Base-by-base conservation (phyloP, 2,329 filamentous ascomycete species). In the Camillea tinctor region DNA sequence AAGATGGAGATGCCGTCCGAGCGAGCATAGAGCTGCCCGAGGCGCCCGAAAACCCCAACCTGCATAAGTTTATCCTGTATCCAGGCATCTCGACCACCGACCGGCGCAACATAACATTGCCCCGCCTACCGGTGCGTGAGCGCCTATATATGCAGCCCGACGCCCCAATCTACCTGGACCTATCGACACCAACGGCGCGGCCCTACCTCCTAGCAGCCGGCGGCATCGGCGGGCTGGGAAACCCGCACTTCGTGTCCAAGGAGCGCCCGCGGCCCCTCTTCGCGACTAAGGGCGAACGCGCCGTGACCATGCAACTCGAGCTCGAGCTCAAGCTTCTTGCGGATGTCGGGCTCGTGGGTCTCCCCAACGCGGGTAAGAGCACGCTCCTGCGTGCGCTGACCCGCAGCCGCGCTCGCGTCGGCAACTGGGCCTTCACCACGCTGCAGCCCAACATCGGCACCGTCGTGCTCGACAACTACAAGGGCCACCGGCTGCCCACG, bases 401-500 rank as follows among this genome's bases (percentile, higher is more conserved):
- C 69, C 93, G 93, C 74, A 96, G 91, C 73, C 89, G 93, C 61
- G 92, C 95, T 1, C 86, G 95, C 48, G 88, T 99, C 26, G 95
- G 95, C 49, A 88, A 91, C 73, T 99, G 95, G 95, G 94, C 93
- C 9, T 99, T 99, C 74, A 99, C 95, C 2, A 99, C 95, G 0
- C 81, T 99, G 8, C 89, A 93, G 67, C 95, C 95, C 2, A 97
- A 96, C 68, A 96, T 99, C 57, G 95, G 95, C 55, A 99, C 95
- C 0, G 92, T 99, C 6, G 89, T 98, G 15, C 84, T 99, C 11
- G 95, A 99, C 74, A 86, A 93, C 72, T 86, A 95, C 77, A 88
- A 87, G 60, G 92, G 93, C 2, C 86, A 91, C 0, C 92, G 93
- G 1, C 58, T 84, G 52, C 75, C 73, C 50, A 72, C 56, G 70